These are phyloP conservation scores for Neofusicoccum sp. DNA, from an alignment of 2,329 filamentous ascomycete genomes.

Conservation along the genomic window DNA sequence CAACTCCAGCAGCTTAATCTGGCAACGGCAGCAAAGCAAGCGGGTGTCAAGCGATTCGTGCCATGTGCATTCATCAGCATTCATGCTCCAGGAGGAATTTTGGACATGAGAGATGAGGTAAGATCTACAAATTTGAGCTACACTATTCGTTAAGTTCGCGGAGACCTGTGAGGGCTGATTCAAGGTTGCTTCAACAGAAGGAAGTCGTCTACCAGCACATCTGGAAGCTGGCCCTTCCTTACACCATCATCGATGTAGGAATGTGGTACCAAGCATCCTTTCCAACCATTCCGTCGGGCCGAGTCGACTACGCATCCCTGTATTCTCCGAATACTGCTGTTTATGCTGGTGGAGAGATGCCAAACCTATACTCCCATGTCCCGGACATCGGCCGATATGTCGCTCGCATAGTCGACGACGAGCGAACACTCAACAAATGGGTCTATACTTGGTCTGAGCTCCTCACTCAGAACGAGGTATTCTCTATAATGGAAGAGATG, in stretches of 20 bases:
- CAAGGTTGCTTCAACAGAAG: not conserved
- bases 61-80: slow-evolving; percentile 37
- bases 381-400: slow-evolving; percentile 57
- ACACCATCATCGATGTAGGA: slow-evolving; percentile 62
- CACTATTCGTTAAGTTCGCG: too few species aligned
- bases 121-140: slow-evolving; percentile 12
- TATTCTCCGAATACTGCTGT: not conserved
- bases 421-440: slow-evolving; percentile 56
- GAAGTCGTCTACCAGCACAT: not conserved
- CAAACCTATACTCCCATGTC: slow-evolving; percentile 51
- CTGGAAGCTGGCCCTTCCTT: slow-evolving; percentile 57
- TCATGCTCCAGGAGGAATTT: slow-evolving; percentile 48
- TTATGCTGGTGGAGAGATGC: slow-evolving; percentile 43
- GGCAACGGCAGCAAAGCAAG: slow-evolving; percentile 29
- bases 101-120: slow-evolving; percentile 46
- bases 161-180: too few species aligned
- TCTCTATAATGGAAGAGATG: slow-evolving; percentile 49
- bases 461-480: slow-evolving; percentile 51
- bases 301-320: slow-evolving; percentile 38
- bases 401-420: slow-evolving; percentile 55
- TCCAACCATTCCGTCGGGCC: slow-evolving; percentile 48
- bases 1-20: not conserved
- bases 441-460: slow-evolving; percentile 55
- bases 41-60: slow-evolving; percentile 35
- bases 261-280: slow-evolving; percentile 59